Evolutionary conservation across 371 early-diverging fungal genomes (phyloP), one percentile per base, ranked within the genome.

Genomic region (Phascolomyces articulosus): DNA sequence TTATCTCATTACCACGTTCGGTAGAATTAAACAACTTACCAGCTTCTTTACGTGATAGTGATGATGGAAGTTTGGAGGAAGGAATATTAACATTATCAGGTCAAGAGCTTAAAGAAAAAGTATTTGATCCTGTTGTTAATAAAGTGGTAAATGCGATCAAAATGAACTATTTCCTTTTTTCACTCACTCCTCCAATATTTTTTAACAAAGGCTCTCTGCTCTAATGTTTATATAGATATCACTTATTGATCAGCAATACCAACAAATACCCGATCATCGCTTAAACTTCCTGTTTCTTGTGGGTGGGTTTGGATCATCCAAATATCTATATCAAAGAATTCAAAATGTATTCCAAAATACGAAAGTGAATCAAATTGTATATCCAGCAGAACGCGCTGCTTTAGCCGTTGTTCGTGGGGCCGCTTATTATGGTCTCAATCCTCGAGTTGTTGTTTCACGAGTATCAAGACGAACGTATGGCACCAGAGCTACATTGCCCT

Each of bases 391-490:
- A 28, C 63, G 79, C 23, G 82, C 82, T 13, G 70, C 77, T 2
- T 59, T 79, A 56, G 82, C 82, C 15, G 76, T 82, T 6, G 82
- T 82, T 2, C 75, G 82, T 10, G 82, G 82, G 20, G 82, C 80
- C 15, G 85, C 81, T 4, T 78, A 75, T 38, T 82, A 78, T 44
- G 85, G 85, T 4, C 61, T 86, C 34, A 75, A 84, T 51, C 87
- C 87, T 28, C 70, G 75, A 7, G 70, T 77, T 1, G 76, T 85
- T 21, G 78, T 74, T 4, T 73, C 87, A 7, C 81, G 87, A 20
- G 78, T 86, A 13, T 80, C 83, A 26, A 75, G 85, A n/a, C 75
- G 87, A 4, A 83, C 84, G 4, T 86, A 86, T 60, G 87, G 85
- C n/a, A 86, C 85, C 63, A 83, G 84, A 56, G 84, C 85, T 6